Percentiles rank a stretch among this genome's conserved stretches.
Evolutionary conservation across 768 basidiomycete species (phyloP).

Genomic region (Goffeauzyma gilvescens): DNA sequence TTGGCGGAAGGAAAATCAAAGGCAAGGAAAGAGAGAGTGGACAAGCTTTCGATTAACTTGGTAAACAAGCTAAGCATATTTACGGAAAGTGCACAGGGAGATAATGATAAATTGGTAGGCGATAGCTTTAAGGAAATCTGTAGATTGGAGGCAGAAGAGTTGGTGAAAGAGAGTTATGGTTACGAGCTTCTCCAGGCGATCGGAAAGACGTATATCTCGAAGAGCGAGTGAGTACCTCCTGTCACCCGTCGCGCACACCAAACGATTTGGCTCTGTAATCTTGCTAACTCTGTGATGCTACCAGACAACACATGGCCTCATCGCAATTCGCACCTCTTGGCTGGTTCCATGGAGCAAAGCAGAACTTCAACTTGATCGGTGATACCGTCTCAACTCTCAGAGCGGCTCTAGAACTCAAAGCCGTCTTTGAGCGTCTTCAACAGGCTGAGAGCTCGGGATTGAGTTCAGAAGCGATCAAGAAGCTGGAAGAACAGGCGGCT

Average conservation of each 20-base stretch:
- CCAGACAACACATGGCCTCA: slow-evolving; percentile 19
- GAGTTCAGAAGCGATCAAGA: slow-evolving; percentile 26
- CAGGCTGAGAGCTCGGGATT: slow-evolving; percentile 30
- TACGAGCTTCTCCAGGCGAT: slow-evolving; percentile 30
- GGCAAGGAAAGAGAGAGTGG: slow-evolving; percentile 24
- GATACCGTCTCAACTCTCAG: slow-evolving; percentile 31
- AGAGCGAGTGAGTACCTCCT: slow-evolving; percentile 18
- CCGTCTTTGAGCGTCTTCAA: slow-evolving; percentile 32
- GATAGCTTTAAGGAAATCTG: slow-evolving; percentile 30
- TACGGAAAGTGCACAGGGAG: slow-evolving; percentile 26
- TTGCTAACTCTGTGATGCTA: neutral
- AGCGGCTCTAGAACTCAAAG: slow-evolving; percentile 31
- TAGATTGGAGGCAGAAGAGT: slow-evolving; percentile 30
- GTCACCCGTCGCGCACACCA: too few relatives aligned
- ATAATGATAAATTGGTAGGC: slow-evolving; percentile 23
- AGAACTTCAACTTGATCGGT: slow-evolving; percentile 23
- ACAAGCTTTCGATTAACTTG: slow-evolving; percentile 27
- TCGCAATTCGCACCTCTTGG: slow-evolving; percentile 29
- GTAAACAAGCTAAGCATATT: slow-evolving; percentile 29
- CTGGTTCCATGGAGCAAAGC: slow-evolving; percentile 32
- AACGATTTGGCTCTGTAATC: too few relatives aligned
- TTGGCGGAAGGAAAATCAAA: slow-evolving; percentile 22
- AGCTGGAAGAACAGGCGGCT: slow-evolving; percentile 32
- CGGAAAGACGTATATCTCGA: slow-evolving; percentile 28
- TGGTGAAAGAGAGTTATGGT: slow-evolving; percentile 32